These are phyloP conservation scores for Papiliotrema terrestris DNA, from an alignment of 1,284 basidiomycete genomes.

Conservation along the genomic window DNA sequence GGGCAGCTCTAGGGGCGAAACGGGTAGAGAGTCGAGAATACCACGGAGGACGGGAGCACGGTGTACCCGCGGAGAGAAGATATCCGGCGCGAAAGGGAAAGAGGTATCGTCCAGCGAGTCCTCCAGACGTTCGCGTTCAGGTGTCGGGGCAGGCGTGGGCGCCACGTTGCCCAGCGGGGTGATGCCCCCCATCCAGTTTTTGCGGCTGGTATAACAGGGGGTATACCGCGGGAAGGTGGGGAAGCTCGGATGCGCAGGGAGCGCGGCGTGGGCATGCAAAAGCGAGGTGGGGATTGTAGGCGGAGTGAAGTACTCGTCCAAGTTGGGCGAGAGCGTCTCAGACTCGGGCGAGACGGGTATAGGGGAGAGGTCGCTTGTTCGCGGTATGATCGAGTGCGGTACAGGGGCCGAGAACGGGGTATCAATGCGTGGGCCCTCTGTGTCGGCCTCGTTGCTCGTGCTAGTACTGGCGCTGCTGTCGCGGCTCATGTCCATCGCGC, in stretches of 20 bases:
- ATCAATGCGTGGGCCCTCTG: too few species aligned
- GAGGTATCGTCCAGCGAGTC: neutral
- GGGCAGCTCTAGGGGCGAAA: constrained; percentile 19
- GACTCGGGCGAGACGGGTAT: neutral
- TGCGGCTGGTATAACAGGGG: neutral
- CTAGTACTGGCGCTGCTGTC: too few species aligned
- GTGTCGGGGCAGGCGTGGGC: constrained; percentile 1
- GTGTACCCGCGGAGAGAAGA: constrained; percentile 18
- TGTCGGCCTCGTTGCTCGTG: too few species aligned
- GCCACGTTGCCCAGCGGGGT: neutral
- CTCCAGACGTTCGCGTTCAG: neutral
- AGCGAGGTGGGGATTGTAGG: constrained; percentile 4
- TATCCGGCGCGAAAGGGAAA: constrained; percentile 7
- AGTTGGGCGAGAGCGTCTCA: neutral
- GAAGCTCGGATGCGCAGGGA: neutral
- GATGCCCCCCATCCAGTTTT: neutral
- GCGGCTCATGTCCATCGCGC: too few species aligned
- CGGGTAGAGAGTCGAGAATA: constrained; percentile 7
- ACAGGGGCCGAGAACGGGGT: too few species aligned
- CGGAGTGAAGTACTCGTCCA: constrained; percentile 16
- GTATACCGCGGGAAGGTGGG: neutral
- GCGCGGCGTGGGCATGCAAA: neutral
- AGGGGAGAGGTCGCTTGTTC: neutral
- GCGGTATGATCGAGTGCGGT: too few species aligned
- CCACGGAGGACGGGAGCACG: constrained; percentile 10